A percentile compares a stretch with the other conserved stretches of the same genome.
phyloP scores from a whole-genome alignment of 441 rosid genomes.

The Pelargonium fulgidum region DNA sequence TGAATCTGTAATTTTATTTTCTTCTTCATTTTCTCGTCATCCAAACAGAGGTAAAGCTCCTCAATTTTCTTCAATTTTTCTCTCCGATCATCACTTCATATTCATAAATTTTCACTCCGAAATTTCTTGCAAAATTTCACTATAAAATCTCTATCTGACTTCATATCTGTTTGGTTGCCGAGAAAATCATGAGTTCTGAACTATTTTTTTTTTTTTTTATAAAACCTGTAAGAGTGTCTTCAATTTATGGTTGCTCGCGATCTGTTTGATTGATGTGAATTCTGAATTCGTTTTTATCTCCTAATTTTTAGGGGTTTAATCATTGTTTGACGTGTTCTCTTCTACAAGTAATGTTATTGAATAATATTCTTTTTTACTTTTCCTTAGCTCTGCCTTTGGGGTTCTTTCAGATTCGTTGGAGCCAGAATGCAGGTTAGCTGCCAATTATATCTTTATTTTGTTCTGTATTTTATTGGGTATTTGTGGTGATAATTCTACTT shows the following conservation, averaged over 20 bases:
- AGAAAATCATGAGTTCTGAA: neutral
- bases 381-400: neutral
- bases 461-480: neutral
- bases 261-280: no score
- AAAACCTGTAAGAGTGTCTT: no score
- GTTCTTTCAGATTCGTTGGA: neutral
- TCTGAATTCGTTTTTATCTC: no score
- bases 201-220: neutral
- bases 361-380: neutral
- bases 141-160: neutral
- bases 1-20: neutral
- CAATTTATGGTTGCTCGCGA: no score
- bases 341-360: no score
- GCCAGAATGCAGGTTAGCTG: slow-evolving; percentile 38
- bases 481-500: neutral
- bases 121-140: neutral
- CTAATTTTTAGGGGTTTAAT: no score
- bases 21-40: neutral
- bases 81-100: neutral
- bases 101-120: neutral
- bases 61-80: neutral
- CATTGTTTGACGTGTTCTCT: no score
- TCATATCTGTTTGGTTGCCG: neutral
- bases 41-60: neutral
- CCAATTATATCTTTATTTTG: neutral